Percentiles rank a stretch among this genome's conserved stretches.
Conservation (phyloP, 169 alveolate species). For the Eimeria acervulina region DNA sequence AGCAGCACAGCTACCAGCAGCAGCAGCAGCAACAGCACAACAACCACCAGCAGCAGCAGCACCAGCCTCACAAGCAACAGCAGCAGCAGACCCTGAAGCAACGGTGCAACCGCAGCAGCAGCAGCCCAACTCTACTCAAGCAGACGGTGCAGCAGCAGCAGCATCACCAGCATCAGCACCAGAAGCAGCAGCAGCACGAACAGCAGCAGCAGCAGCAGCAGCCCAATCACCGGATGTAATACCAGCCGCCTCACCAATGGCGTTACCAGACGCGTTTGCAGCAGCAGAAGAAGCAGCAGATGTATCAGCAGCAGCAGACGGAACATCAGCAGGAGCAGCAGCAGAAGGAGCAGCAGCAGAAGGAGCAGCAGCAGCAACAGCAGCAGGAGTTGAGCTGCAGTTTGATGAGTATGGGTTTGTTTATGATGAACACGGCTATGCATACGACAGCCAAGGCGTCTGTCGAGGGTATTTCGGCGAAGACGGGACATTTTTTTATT, state of each 20-base stretch:
- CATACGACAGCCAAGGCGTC: slow-evolving; percentile 65
- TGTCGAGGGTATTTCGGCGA: slow-evolving; percentile 51
- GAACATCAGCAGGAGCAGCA: too few species aligned
- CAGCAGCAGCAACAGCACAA: not conserved
- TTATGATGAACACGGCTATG: slow-evolving; percentile 65
- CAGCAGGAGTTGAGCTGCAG: not conserved
- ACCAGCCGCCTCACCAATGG: not conserved
- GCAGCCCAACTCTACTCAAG: not conserved
- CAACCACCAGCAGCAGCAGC: not conserved
- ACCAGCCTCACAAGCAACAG: not conserved
- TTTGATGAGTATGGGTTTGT: slow-evolving; percentile 51
- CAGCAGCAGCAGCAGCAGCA: too few species aligned
- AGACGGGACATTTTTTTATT: slow-evolving; percentile 42
- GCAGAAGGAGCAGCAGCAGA: too few species aligned
- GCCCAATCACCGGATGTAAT: not conserved
- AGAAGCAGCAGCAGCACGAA: too few species aligned
- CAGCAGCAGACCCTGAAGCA: too few species aligned
- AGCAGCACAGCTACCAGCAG: not conserved
- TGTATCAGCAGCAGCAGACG: too few species aligned
- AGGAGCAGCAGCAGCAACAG: too few species aligned
- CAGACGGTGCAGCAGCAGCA: not conserved
- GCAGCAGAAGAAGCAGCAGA: slow-evolving; percentile 3
- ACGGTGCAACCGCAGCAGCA: too few species aligned
- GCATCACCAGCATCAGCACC: too few species aligned
- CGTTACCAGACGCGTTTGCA: not conserved